phyloP scores from a whole-genome alignment of 2,329 filamentous ascomycete species.

The Calonectria leucothoes region DNA sequence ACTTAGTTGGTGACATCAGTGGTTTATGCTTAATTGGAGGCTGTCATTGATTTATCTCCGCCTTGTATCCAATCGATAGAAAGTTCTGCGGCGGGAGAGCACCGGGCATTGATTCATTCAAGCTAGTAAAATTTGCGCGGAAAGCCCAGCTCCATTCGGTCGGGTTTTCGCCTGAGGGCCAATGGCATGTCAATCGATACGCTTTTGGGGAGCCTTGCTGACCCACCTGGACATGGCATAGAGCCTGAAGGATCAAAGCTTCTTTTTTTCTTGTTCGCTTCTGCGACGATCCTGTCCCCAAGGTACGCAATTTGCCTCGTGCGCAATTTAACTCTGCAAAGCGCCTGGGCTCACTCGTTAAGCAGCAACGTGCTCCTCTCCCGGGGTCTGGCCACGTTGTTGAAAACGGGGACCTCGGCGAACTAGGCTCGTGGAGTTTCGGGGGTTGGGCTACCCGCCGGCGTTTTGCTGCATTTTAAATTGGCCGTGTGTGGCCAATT shows the following conservation, averaged over 20 bases:
- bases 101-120: not conserved
- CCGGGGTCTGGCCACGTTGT: not conserved
- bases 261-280: not conserved
- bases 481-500: not conserved
- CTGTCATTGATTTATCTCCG: not conserved
- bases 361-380: not conserved
- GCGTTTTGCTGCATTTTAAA: not conserved
- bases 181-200: not conserved
- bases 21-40: not conserved
- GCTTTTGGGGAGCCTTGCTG: not conserved
- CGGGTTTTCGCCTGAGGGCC: not conserved
- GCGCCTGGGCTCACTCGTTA: not conserved
- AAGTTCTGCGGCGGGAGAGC: not conserved
- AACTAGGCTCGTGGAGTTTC: not conserved
- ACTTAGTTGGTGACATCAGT: not conserved
- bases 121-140: not conserved
- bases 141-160: not conserved
- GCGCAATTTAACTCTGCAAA: not conserved
- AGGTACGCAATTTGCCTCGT: not conserved
- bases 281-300: not conserved
- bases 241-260: not conserved
- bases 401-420: not conserved
- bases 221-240: not conserved
- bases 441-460: not conserved
- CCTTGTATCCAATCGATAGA: not conserved